Conservation (phyloP, 345 rosid species). For the Eutrema yunnanense region DNA sequence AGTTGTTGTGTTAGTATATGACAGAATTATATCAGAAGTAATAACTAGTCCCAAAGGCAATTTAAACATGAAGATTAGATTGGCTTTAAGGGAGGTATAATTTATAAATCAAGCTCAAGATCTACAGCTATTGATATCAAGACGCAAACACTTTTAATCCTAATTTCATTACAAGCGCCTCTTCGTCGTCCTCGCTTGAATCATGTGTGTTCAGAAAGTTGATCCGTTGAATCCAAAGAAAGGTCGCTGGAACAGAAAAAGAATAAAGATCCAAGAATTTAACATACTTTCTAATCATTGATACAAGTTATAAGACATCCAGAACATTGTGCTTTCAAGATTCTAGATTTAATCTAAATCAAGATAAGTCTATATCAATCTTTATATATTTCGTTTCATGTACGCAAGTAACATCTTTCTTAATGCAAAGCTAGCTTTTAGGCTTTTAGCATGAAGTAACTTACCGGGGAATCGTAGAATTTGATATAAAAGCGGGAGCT, state of each 20-base stretch:
- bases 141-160: not conserved
- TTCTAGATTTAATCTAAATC: not conserved
- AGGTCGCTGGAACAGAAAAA: conserved; percentile 38
- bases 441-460: not conserved
- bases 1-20: too few relatives aligned
- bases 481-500: conserved; percentile 88
- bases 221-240: conserved; percentile 78
- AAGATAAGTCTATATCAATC: not conserved
- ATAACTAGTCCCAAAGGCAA: not conserved
- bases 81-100: not conserved
- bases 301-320: not conserved
- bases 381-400: not conserved
- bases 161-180: not conserved
- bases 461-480: conserved; percentile 70
- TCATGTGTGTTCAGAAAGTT: conserved; percentile 45
- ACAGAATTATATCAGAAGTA: too few relatives aligned
- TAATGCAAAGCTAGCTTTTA: not conserved
- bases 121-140: not conserved
- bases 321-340: not conserved
- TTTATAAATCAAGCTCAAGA: not conserved
- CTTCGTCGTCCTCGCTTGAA: not conserved
- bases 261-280: not conserved
- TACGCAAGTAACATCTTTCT: not conserved
- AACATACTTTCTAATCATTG: not conserved
- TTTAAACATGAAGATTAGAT: not conserved